Evolutionary conservation across 148 eudicot genomes (phyloP), one percentile per base, ranked within the genome.

Genomic region (Cornus kousa): DNA sequence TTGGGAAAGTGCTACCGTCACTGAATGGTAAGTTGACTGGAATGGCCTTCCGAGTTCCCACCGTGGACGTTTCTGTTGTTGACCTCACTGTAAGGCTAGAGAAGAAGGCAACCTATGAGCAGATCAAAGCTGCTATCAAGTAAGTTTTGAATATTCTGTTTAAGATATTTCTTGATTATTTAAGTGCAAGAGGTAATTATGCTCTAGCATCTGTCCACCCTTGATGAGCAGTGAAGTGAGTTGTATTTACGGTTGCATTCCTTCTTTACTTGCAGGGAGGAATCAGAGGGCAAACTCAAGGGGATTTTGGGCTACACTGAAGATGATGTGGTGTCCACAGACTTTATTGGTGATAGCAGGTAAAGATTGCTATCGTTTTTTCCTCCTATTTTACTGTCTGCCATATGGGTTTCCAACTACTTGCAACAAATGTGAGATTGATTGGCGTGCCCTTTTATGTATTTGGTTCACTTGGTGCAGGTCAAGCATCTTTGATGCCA

Each of bases 401-500:
- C 43, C 17, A 7, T 8, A 48, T 48, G 53, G 53, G 53, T 48
- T 48, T 7, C 53, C 53, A 11, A 11, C 59, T 53, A 53, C 12
- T 12, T 53, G 59, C 59, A 53, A 7, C 48, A 43, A 2, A 43
- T 43, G 48, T 43, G 48, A 43, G 48, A 43, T 43, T 43, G 48
- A 43, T 43, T 43, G 48, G 48, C 10, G 48, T 6, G 48, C 48
- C 48, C 37, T 7, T 43, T 43, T 43, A 9, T 43, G 48, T 43
- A 43, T 43, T 43, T 53, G 19, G 19, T 62, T 62, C 66, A 62
- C 66, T 20, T 62, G 73, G 10, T 73, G 59, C 74, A 89, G 94
- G 77, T 93, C 95, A 73, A 88, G 94, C 87, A 90, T 93, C 73
- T 91, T 91, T 68, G 94, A 93, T 85, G 95, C 94, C 79, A 93